Evolutionary conservation across 305 asterid species (phyloP).

Genomic region (Fraxinus albicans): DNA sequence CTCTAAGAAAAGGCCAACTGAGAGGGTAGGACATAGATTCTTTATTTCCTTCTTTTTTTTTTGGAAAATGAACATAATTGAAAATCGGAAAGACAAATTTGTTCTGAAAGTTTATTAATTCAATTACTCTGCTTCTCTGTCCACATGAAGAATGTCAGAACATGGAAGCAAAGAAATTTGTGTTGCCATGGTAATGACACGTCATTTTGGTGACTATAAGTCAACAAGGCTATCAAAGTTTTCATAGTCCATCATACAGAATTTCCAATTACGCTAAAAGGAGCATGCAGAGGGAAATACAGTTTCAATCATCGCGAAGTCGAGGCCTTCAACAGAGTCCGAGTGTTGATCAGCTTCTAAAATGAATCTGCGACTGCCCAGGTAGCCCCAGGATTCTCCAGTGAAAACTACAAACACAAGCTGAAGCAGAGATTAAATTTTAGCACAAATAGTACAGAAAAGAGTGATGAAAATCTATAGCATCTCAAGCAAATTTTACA

Average conservation of each 20-base stretch:
- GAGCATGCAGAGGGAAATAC: conserved; percentile 41
- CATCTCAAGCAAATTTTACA: conserved; percentile 7
- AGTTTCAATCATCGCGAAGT: conserved; percentile 65
- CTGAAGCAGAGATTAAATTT: conserved; percentile 46
- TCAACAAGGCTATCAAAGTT: neutral
- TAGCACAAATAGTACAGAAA: conserved; percentile 5
- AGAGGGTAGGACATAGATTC: neutral
- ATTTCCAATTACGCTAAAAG: conserved; percentile 10
- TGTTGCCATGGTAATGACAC: neutral
- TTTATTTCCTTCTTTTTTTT: neutral
- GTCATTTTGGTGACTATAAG: neutral
- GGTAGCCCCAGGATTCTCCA: conserved; percentile 98
- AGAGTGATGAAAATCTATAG: conserved; percentile 4
- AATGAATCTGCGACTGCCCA: conserved; percentile 92
- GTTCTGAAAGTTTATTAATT: neutral
- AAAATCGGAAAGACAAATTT: neutral
- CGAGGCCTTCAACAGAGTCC: conserved; percentile 68
- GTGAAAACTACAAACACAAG: conserved; percentile 90
- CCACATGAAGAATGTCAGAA: neutral
- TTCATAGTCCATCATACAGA: neutral
- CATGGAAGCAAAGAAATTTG: neutral
- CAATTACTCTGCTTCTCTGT: neutral
- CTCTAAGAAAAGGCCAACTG: neutral
- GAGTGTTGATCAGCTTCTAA: conserved; percentile 75
- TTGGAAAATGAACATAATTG: neutral